Evolutionary conservation across 805 yeast genomes (phyloP).

Genomic region (Teunomyces pallodes): DNA sequence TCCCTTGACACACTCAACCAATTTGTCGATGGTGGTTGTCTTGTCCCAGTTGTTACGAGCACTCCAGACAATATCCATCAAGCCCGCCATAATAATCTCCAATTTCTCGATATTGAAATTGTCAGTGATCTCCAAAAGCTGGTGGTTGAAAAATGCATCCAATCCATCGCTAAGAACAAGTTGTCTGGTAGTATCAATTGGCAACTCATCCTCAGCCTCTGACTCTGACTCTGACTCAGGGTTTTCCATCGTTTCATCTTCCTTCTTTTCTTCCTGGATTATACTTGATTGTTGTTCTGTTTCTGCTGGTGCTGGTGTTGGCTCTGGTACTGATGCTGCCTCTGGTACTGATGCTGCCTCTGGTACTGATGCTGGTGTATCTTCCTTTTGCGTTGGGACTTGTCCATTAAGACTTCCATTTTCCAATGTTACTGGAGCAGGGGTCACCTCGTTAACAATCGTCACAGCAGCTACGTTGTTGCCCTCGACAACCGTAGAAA

Average conservation of each 20-base stretch:
- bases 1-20: constrained; percentile 17
- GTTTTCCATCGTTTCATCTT: constrained; percentile 1
- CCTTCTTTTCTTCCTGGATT: constrained; percentile 1
- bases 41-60: constrained; percentile 53
- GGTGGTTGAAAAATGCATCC: constrained; percentile 22
- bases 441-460: not conserved
- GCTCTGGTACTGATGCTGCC: no score
- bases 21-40: constrained; percentile 30
- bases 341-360: no score
- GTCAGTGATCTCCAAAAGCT: constrained; percentile 29
- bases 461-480: not conserved
- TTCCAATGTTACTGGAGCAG: no score
- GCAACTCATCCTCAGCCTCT: constrained; percentile 32
- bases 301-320: no score
- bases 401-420: no score
- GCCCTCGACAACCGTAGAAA: not conserved
- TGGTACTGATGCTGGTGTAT: no score
- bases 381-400: no score
- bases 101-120: constrained; percentile 35
- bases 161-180: constrained; percentile 25
- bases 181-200: constrained; percentile 57
- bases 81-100: constrained; percentile 52
- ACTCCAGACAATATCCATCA: constrained; percentile 74
- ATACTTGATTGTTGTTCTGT: not conserved
- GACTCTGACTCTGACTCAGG: constrained; percentile 21